phyloP scores from a whole-genome alignment of 805 yeast genomes.

The Saturnispora gosingensis region DNA sequence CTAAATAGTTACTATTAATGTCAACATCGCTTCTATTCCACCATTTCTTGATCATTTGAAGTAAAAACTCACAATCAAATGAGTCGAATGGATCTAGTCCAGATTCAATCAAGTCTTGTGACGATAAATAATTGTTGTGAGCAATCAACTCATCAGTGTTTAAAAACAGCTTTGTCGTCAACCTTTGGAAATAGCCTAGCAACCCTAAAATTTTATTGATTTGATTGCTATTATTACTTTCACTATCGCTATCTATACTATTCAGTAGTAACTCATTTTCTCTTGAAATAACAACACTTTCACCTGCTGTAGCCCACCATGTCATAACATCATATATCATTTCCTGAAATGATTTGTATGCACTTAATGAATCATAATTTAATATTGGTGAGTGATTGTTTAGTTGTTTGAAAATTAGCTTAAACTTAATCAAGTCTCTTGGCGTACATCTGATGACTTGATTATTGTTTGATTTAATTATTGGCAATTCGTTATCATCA shows the following conservation, averaged over 20 bases:
- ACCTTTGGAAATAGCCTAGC: constrained; percentile 44
- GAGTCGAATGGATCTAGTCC: constrained; percentile 47
- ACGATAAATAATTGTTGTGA: constrained; percentile 10
- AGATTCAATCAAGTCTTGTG: constrained; percentile 43
- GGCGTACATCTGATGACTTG: constrained; percentile 24
- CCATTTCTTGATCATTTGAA: constrained; percentile 36
- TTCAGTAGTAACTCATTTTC: constrained; percentile 25
- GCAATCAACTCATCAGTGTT: constrained; percentile 31
- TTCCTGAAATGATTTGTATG: constrained; percentile 10
- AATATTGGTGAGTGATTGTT: background rate
- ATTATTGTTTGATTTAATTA: constrained; percentile 11
- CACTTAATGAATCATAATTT: constrained; percentile 12
- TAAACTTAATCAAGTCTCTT: constrained; percentile 30
- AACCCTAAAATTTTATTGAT: constrained; percentile 24
- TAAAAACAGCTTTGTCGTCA: constrained; percentile 36
- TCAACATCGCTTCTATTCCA: constrained; percentile 36
- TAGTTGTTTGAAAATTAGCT: constrained; percentile 20
- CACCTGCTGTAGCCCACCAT: constrained; percentile 91
- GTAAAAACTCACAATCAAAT: constrained; percentile 37
- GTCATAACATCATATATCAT: constrained; percentile 55
- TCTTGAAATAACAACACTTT: constrained; percentile 36
- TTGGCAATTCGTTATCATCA: constrained; percentile 15
- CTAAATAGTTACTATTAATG: constrained; percentile 31
- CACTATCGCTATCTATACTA: constrained; percentile 12
- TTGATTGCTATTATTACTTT: constrained; percentile 14